These are phyloP conservation scores for Ustilaginoidea virens DNA, from an alignment of 2,329 filamentous ascomycete genomes.

Conservation along the genomic window DNA sequence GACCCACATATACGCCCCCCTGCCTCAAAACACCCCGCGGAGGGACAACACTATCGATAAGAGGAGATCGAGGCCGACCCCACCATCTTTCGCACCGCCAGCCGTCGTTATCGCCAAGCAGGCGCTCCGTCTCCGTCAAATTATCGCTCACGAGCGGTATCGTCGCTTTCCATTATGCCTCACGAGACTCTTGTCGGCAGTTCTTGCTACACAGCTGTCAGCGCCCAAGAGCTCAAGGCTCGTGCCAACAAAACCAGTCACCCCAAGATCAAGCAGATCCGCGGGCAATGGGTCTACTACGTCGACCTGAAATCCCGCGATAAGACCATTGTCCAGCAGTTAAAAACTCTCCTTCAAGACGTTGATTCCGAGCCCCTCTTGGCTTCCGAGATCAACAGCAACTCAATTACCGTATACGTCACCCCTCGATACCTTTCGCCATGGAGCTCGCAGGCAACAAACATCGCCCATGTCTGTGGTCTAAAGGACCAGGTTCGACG, in stretches of 20 bases:
- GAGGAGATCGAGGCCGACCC: too few relatives aligned
- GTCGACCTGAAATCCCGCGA: conserved; percentile 40
- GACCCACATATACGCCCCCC: too few relatives aligned
- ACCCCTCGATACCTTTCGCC: conserved; percentile 79
- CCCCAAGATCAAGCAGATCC: conserved; percentile 30
- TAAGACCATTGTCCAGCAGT: conserved; percentile 26
- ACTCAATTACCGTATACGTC: conserved; percentile 50
- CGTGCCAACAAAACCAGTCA: conserved; percentile 27
- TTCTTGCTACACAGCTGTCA: conserved; percentile 33
- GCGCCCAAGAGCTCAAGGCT: conserved; percentile 27
- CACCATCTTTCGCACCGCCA: too few relatives aligned
- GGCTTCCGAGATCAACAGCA: conserved; percentile 20
- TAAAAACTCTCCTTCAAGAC: conserved; percentile 29
- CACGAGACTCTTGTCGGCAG: conserved; percentile 23
- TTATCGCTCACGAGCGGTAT: conserved; percentile 3
- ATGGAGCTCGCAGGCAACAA: conserved; percentile 94
- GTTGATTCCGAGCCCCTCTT: conserved; percentile 14
- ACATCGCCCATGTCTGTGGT: conserved; percentile 83
- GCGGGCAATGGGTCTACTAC: conserved; percentile 49
- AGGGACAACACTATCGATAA: too few relatives aligned
- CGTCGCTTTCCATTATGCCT: conserved; percentile 13
- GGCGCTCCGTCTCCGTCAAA: too few relatives aligned
- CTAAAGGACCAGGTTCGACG: conserved; percentile 54
- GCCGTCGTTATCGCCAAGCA: too few relatives aligned
- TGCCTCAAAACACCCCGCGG: too few relatives aligned